Evolutionary conservation across 2,329 filamentous ascomycete genomes (phyloP).

Genomic region (Metarhizium sp.): DNA sequence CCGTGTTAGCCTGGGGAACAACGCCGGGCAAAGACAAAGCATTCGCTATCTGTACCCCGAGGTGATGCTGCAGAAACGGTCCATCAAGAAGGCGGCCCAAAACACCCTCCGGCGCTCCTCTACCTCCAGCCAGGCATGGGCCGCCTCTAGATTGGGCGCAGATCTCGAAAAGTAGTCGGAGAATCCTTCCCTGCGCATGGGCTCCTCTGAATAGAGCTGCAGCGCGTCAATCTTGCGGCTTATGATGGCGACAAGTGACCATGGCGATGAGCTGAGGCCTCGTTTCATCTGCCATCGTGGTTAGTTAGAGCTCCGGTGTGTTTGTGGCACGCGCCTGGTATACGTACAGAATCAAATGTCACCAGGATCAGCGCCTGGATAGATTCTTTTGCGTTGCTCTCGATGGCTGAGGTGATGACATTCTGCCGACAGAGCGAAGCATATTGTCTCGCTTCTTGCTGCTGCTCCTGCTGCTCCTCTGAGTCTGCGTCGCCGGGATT

Average conservation of each 20-base stretch:
- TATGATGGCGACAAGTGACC: too few species aligned
- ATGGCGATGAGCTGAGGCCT: too few species aligned
- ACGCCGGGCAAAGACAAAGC: too few species aligned
- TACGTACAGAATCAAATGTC: constrained; percentile 4
- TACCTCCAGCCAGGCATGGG: constrained; percentile 22
- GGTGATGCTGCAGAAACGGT: constrained; percentile 29
- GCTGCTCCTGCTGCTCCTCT: background rate
- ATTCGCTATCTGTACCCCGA: constrained; percentile 26
- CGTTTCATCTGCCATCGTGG: background rate
- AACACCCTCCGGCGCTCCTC: constrained; percentile 31
- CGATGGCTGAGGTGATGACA: constrained; percentile 2
- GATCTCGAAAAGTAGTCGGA: too few species aligned
- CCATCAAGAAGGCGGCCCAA: constrained; percentile 31
- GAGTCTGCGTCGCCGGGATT: background rate
- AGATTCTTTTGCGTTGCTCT: constrained; percentile 6
- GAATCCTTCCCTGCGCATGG: too few species aligned
- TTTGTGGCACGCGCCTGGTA: too few species aligned
- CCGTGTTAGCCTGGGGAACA: too few species aligned
- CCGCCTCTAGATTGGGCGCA: too few species aligned
- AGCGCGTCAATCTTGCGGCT: too few species aligned
- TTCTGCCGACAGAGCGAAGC: background rate
- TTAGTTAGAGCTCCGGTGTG: too few species aligned
- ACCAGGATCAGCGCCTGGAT: constrained; percentile 6
- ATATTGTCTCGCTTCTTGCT: too few species aligned
- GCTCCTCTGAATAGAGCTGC: too few species aligned